Conservation (phyloP, 2,329 filamentous ascomycete genomes). For the Thielaviopsis punctulata region DNA sequence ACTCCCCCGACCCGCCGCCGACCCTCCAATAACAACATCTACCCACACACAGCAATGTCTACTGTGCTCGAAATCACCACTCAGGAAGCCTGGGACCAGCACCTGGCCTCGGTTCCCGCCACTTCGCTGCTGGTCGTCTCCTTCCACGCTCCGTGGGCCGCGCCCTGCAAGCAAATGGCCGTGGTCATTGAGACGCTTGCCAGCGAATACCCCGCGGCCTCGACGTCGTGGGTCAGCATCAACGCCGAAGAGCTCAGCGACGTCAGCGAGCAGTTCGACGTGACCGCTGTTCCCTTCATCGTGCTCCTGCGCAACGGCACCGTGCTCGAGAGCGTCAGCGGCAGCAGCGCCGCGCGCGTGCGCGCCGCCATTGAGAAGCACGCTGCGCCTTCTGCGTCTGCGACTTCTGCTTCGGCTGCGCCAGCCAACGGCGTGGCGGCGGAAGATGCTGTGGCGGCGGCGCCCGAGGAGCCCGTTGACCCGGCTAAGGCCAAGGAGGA, state of each 20-base stretch:
- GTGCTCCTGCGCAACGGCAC: conserved; percentile 62
- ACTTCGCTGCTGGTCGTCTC: conserved; percentile 68
- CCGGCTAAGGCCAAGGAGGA: conserved; percentile 60
- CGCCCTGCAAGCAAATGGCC: conserved; percentile 87
- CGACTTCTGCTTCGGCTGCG: conserved; percentile 20
- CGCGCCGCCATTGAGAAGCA: conserved; percentile 73
- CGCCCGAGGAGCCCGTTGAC: conserved; percentile 22
- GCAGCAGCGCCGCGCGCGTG: conserved; percentile 75
- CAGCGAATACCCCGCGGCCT: conserved; percentile 58
- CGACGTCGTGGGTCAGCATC: conserved; percentile 71
- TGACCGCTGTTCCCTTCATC: conserved; percentile 84
- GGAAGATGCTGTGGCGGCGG: conserved; percentile 12
- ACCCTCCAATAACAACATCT: background rate
- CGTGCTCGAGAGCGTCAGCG: conserved; percentile 71
- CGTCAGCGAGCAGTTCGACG: conserved; percentile 80
- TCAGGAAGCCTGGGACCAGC: conserved; percentile 54
- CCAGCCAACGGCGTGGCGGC: conserved; percentile 23
- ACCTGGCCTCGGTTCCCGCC: conserved; percentile 47
- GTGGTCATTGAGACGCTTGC: conserved; percentile 74
- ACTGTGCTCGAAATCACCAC: conserved; percentile 61
- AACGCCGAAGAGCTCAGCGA: conserved; percentile 92
- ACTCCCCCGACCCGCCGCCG: background rate
- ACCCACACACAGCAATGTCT: conserved; percentile 47
- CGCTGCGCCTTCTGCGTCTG: conserved; percentile 29
- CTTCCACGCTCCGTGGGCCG: conserved; percentile 94